Conservation (phyloP, 2,329 filamentous ascomycete species). For the Cadophora sp. region DNA sequence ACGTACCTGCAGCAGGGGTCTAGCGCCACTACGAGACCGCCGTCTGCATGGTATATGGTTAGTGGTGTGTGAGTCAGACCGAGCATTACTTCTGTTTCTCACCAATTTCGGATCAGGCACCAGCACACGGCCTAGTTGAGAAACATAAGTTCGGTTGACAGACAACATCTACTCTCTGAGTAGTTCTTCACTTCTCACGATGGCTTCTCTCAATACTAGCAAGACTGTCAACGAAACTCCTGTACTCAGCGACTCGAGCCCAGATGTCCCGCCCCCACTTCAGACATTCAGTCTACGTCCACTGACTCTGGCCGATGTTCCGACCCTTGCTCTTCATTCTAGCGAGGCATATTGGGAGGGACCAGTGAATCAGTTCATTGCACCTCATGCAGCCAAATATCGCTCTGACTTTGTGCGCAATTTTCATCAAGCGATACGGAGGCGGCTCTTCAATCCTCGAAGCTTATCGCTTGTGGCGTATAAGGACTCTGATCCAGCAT, state of each 20-base stretch:
- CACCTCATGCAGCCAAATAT: slow-evolving; percentile 25
- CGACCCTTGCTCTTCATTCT: slow-evolving; percentile 18
- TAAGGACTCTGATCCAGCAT: slow-evolving; percentile 18
- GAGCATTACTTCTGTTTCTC: background rate
- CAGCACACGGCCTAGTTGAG: background rate
- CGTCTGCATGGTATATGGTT: no score
- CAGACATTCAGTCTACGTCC: slow-evolving; percentile 27
- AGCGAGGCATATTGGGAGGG: slow-evolving; percentile 27
- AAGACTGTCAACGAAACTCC: background rate
- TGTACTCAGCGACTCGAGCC: background rate
- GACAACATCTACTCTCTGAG: no score
- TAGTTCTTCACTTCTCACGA: background rate
- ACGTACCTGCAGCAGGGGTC: no score
- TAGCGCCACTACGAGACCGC: no score
- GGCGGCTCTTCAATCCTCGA: slow-evolving; percentile 17
- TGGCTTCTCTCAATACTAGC: background rate
- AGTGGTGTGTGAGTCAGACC: slow-evolving; percentile 4
- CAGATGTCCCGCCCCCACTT: background rate
- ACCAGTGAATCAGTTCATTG: slow-evolving; percentile 27
- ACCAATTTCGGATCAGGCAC: background rate
- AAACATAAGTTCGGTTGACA: slow-evolving; percentile 1
- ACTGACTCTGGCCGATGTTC: slow-evolving; percentile 28
- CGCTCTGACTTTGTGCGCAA: slow-evolving; percentile 21
- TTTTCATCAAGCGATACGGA: slow-evolving; percentile 21
- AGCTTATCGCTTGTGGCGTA: slow-evolving; percentile 33